Evolutionary conservation across 1,284 basidiomycete species (phyloP), one percentile per base, ranked within the genome.

Genomic region (Sanghuangporus weigelae): DNA sequence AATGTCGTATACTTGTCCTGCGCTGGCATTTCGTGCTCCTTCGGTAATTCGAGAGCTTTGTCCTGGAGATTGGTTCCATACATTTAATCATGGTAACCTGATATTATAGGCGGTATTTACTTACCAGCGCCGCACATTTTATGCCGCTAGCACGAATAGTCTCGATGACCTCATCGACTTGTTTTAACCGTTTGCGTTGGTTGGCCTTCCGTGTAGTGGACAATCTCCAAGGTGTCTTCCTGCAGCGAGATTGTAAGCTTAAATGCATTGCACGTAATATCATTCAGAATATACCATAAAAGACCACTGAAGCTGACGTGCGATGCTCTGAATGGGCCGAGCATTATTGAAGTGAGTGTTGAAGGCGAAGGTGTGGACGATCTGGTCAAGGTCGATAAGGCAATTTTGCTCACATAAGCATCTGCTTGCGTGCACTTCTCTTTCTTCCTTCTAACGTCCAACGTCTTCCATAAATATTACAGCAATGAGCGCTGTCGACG

Each of bases 1-100:
- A 96, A 99, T 19, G 92, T 87, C 0, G 96, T 98, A 79, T 98
- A 99, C 77, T 99, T 99, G 80, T 99, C 96, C 76, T 82, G 83
- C 1, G 94, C 78, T 14, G 79, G 80, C 94, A 96, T 96, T 73
- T 95, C 91, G 67, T 88, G 81, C 74, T 96, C 92, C 72, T 92
- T 95, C 54, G 95, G 95, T 36, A 96, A 78, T 63, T 86, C 81
- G 48, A 95, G 77, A 3, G 90, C 92, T 65, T 80, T 79, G 48
- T 79, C 78, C 89, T 90, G 69, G 59, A 19, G 50, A 16, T 38
- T 16, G 31, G 7, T 16, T 49, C 48, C 50, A 14, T 59, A 66
- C 21, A 51, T 31, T 55, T 64, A 66, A n/a, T 31, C 7, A 16
- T 42, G 19, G 51, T 26, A 60, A 21, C 4, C 42, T 21, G 56